Conservation (phyloP, 1,284 basidiomycete species). For the Fomes fomentarius region DNA sequence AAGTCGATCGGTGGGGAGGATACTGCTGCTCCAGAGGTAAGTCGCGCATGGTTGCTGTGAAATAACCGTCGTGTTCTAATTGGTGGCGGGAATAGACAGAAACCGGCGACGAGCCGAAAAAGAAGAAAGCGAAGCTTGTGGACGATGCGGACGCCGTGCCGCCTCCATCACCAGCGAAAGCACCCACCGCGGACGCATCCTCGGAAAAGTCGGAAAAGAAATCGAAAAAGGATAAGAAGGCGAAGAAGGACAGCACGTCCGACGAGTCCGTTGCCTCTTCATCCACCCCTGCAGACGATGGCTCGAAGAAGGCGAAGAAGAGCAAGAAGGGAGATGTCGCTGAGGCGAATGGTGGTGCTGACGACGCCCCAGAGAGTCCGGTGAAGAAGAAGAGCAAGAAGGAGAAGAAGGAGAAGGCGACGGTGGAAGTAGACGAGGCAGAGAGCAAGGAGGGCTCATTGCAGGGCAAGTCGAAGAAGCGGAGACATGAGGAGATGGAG, state of each 20-base stretch:
- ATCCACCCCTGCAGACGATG: conserved; percentile 8
- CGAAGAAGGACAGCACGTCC: conserved; percentile 17
- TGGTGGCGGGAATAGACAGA: background rate
- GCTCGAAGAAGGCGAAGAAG: conserved; percentile 32
- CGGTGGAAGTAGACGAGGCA: background rate
- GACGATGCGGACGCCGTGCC: conserved; percentile 7
- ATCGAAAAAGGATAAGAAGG: conserved; percentile 27
- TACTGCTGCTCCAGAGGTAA: conserved; percentile 11
- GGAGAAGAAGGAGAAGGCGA: conserved; percentile 24
- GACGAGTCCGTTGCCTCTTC: conserved; percentile 13
- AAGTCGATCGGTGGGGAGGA: conserved; percentile 22
- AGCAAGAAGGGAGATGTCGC: conserved; percentile 28
- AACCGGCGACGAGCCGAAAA: conserved; percentile 25
- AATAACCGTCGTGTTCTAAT: background rate
- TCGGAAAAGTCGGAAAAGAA: conserved; percentile 24
- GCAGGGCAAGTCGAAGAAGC: conserved; percentile 30
- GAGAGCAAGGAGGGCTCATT: background rate
- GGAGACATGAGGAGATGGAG: conserved; percentile 23
- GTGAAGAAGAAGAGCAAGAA: conserved; percentile 37
- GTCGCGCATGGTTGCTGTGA: background rate
- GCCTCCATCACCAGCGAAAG: conserved; percentile 15
- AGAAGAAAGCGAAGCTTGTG: conserved; percentile 33
- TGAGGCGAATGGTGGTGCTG: conserved; percentile 7
- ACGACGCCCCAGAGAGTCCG: background rate
- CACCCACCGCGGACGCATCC: conserved; percentile 3